Conservation (phyloP, 495 filamentous ascomycete species). For the Trichoderma erinaceum region DNA sequence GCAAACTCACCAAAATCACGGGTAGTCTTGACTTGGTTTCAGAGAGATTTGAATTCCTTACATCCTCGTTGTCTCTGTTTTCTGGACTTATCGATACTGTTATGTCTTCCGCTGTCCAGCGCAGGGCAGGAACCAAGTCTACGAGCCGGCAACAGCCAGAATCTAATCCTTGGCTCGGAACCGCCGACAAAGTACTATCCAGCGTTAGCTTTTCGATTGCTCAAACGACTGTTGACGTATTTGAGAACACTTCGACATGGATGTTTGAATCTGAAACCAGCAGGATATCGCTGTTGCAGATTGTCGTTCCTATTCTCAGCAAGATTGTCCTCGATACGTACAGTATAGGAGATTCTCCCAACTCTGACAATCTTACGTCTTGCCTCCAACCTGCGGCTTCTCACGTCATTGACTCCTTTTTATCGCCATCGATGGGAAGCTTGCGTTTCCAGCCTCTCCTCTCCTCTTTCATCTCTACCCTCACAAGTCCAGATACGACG, state of each 20-base stretch:
- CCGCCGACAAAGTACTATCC: conserved; percentile 70
- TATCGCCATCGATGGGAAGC: conserved; percentile 60
- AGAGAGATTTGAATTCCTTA: conserved; percentile 70
- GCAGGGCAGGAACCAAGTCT: conserved; percentile 53
- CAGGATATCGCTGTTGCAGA: conserved; percentile 46
- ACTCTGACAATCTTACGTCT: conserved; percentile 54
- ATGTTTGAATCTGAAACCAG: conserved; percentile 64
- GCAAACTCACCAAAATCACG: conserved; percentile 66
- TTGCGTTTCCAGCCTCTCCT: conserved; percentile 74
- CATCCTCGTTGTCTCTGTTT: conserved; percentile 65
- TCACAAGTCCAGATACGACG: conserved; percentile 56
- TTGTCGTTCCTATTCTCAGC: conserved; percentile 61
- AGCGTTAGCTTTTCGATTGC: conserved; percentile 65
- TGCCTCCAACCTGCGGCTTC: conserved; percentile 59
- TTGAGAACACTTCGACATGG: conserved; percentile 78
- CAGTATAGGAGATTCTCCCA: conserved; percentile 57
- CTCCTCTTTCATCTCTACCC: conserved; percentile 59
- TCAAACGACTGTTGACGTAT: conserved; percentile 68
- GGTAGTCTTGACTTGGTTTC: conserved; percentile 67
- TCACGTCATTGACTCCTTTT: conserved; percentile 69
- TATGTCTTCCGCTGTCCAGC: conserved; percentile 61
- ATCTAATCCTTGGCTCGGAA: conserved; percentile 57
- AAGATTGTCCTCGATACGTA: conserved; percentile 65
- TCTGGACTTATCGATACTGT: conserved; percentile 70
- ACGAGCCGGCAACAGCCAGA: conserved; percentile 45